Base-by-base conservation (phyloP, 257 asterid species). In the Agastache rugosa region DNA sequence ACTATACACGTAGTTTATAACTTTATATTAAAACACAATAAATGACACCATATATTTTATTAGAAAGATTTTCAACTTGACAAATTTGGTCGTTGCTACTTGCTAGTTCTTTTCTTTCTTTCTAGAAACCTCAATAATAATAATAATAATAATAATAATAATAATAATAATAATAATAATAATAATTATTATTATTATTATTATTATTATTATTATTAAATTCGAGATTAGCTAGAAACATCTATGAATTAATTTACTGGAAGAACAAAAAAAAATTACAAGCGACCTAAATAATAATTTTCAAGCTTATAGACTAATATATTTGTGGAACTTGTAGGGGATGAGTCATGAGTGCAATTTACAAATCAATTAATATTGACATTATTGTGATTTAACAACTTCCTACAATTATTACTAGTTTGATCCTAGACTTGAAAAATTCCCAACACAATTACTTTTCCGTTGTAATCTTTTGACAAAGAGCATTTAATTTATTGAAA, bases 391-490 rank as follows among this genome's bases (percentile, higher is more conserved):
- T 73, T 73, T 50, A 29, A 37, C 34, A 11, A 8, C 11, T 8
- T 42, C n/a, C 29, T 31, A 17, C n/a, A 6, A 10, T 29, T 48
- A 73, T 31, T 15, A 16, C 34, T 29, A 29, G 3, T 29, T 29
- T 29, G 34, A 29, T 31, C 37, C 37, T 29, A 31, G 34, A 41
- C 67, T 74, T 25, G 41, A 64, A 3, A 65, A 22, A 15, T 15
- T 53, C 41, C 11, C 6, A 23, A n/a, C 23, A 19, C 63, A 29
- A 29, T 44, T 54, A 22, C 15, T 39, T 74, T 74, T 34, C 65
- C 29, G 54, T 53, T 39, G 73, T 53, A 37, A 64, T 22, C 12
- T 53, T 53, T 65, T 74, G 45, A 63, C 64, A 63, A 63, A 19
- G 2, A 4, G 6, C 39, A 17, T 35, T 14, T 4, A 50, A 53